phyloP scores from a whole-genome alignment of 805 yeast genomes.

The Tetrapisispora iriomotensis region DNA sequence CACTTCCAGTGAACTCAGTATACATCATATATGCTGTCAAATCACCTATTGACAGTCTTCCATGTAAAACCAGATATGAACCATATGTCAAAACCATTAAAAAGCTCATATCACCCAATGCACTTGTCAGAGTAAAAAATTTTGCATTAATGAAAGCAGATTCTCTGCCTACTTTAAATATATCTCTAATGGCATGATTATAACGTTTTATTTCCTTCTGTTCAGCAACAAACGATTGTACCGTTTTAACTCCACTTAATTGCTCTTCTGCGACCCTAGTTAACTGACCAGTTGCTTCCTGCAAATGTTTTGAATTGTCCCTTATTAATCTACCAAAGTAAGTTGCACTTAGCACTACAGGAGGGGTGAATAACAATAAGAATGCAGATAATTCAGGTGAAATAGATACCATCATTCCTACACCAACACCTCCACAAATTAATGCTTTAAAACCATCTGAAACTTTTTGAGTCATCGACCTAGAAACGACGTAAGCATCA shows the following conservation, averaged over 20 bases:
- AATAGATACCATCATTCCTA: conserved; percentile 83
- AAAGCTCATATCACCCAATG: conserved; percentile 77
- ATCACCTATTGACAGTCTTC: conserved; percentile 78
- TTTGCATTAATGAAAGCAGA: conserved; percentile 77
- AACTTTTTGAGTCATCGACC: conserved; percentile 80
- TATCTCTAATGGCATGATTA: conserved; percentile 57
- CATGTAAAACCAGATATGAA: conserved; percentile 65
- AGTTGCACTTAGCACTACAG: conserved; percentile 64
- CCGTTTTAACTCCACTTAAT: conserved; percentile 74
- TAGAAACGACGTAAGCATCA: conserved; percentile 82
- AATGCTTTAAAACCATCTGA: conserved; percentile 84
- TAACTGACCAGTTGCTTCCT: conserved; percentile 75
- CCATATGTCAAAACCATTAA: conserved; percentile 72
- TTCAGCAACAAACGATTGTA: conserved; percentile 89
- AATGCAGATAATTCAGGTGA: conserved; percentile 72
- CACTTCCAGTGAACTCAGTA: conserved; percentile 86
- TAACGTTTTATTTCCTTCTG: conserved; percentile 66
- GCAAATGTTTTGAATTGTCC: conserved; percentile 63
- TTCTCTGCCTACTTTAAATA: conserved; percentile 57
- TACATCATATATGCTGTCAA: conserved; percentile 90
- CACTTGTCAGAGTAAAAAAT: conserved; percentile 67
- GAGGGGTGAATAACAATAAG: conserved; percentile 73
- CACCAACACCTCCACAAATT: conserved; percentile 75
- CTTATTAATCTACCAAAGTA: conserved; percentile 79
- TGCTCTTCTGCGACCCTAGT: conserved; percentile 93